These are phyloP conservation scores for Paspalum vaginatum DNA, from an alignment of 176 grass and related monocot species.

Conservation along the genomic window DNA sequence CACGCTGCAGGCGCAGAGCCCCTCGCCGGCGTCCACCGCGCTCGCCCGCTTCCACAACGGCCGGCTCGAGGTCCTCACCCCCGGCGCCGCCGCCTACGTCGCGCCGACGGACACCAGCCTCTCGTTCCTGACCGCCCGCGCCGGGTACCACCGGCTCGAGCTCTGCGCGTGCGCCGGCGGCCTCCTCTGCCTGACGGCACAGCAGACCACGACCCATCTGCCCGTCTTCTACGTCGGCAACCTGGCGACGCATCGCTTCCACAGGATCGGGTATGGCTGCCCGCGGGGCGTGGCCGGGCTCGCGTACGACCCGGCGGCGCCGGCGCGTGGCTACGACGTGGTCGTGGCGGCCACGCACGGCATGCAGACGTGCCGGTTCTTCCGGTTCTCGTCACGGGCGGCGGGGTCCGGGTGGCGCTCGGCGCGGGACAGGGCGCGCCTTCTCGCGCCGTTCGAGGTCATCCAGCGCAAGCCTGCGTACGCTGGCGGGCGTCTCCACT, in stretches of 20 bases:
- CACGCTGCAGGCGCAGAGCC: constrained; percentile 17
- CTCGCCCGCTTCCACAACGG: not conserved
- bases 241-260: not conserved
- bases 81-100: not conserved
- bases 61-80: constrained; percentile 6
- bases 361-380: not conserved
- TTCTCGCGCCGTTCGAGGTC: not conserved
- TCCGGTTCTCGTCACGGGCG: not conserved
- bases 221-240: not conserved
- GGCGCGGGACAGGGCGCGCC: not conserved
- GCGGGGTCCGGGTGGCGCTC: not conserved
- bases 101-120: constrained; percentile 1
- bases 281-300: not conserved
- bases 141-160: not conserved
- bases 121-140: no score
- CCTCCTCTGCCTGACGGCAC: not conserved
- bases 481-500: constrained; percentile 8
- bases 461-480: not conserved
- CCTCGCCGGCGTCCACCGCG: constrained; percentile 9
- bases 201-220: not conserved
- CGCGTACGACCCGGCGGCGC: constrained; percentile 13
- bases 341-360: not conserved
- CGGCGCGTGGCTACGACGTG: not conserved
- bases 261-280: not conserved
- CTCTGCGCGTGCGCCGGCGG: constrained; percentile 24